Percentiles rank a stretch among this genome's conserved stretches.
phyloP scores from a whole-genome alignment of 192 early-diverging fungal genomes.

The Oehlia diaphana region DNA sequence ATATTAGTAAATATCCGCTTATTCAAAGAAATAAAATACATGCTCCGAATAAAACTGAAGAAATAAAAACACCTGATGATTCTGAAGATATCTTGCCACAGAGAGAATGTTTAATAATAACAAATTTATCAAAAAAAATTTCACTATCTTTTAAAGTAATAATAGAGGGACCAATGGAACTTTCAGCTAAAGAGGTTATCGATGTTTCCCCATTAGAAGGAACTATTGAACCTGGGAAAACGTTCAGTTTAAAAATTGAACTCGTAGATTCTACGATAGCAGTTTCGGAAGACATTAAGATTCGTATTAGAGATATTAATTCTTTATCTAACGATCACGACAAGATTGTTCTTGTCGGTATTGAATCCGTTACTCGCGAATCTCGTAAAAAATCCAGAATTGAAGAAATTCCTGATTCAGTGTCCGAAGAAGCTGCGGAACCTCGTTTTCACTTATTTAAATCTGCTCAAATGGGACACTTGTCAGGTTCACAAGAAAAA shows the following conservation, averaged over 20 bases:
- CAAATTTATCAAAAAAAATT: slow-evolving; percentile 64
- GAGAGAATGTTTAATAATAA: slow-evolving; percentile 50
- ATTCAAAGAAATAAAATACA: slow-evolving; percentile 1
- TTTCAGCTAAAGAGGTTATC: slow-evolving; percentile 62
- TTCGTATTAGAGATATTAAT: slow-evolving; percentile 69
- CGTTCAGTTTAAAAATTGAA: slow-evolving; percentile 57
- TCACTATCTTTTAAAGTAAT: slow-evolving; percentile 67
- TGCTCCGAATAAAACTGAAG: background rate
- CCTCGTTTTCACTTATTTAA: too few relatives aligned
- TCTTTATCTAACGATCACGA: slow-evolving; percentile 54
- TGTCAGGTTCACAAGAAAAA: background rate
- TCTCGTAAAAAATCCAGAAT: slow-evolving; percentile 27
- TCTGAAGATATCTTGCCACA: slow-evolving; percentile 35
- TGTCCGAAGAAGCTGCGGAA: slow-evolving; percentile 20
- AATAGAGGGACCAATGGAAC: slow-evolving; percentile 77
- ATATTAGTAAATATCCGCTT: background rate
- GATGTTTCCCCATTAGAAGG: slow-evolving; percentile 62
- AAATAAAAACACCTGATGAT: slow-evolving; percentile 18
- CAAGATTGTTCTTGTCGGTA: slow-evolving; percentile 62
- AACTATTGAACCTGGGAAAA: slow-evolving; percentile 57
- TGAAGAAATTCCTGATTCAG: slow-evolving; percentile 36
- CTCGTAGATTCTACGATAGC: slow-evolving; percentile 63
- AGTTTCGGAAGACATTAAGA: slow-evolving; percentile 76
- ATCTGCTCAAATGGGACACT: background rate
- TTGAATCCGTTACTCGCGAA: slow-evolving; percentile 51